A percentile compares a stretch with the other conserved stretches of the same genome.
Evolutionary conservation across 2,329 filamentous ascomycete species (phyloP).

Genomic region (Aureobasidium sp.): DNA sequence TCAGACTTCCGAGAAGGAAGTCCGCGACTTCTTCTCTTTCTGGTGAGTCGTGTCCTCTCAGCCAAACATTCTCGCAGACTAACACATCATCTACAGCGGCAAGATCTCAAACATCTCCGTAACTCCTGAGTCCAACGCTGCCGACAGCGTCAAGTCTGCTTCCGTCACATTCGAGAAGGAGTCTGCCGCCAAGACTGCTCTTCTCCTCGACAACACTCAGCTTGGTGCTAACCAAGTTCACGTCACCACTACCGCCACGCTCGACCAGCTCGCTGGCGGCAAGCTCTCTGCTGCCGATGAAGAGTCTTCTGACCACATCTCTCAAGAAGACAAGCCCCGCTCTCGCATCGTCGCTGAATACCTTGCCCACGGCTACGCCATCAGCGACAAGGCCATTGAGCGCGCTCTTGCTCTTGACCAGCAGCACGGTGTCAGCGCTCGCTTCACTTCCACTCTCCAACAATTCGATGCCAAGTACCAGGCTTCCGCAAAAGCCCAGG

Average conservation of each 20-base stretch:
- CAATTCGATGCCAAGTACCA: conserved; percentile 80
- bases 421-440: conserved; percentile 75
- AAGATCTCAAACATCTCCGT: conserved; percentile 84
- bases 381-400: conserved; percentile 71
- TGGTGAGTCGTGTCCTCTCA: conserved; percentile 50
- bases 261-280: conserved; percentile 56
- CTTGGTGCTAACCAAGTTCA: conserved; percentile 70
- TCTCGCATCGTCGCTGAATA: conserved; percentile 93
- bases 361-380: conserved; percentile 85
- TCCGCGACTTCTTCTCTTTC: conserved; percentile 97
- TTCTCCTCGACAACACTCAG: conserved; percentile 94
- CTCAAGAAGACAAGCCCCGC: conserved; percentile 95
- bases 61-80: not conserved
- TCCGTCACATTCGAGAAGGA: conserved; percentile 96
- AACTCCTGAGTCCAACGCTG: conserved; percentile 47
- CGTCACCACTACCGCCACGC: conserved; percentile 64
- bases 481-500: conserved; percentile 77
- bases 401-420: conserved; percentile 80
- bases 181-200: conserved; percentile 91
- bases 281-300: conserved; percentile 50
- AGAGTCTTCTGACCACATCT: conserved; percentile 59
- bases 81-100: conserved; percentile 50
- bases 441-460: conserved; percentile 70
- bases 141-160: conserved; percentile 66
- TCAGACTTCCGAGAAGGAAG: conserved; percentile 79